Conservation (phyloP, 2,329 filamentous ascomycete species). For the Sclerotinia subarctica region DNA sequence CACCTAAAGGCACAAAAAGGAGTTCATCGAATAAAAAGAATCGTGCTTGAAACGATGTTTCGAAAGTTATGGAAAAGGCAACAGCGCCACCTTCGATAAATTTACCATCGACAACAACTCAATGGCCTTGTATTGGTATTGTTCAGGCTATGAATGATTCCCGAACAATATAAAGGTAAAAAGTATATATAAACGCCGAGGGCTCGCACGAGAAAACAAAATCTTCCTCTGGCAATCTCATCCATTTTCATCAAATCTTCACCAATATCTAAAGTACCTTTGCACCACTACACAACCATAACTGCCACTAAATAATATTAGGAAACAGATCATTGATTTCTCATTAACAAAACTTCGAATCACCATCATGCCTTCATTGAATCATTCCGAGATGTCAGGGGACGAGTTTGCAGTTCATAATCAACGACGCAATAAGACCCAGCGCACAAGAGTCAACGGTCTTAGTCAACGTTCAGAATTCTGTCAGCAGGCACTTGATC, state of each 20-base stretch:
- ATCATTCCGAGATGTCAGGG: too few species aligned
- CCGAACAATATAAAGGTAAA: background rate
- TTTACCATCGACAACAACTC: background rate
- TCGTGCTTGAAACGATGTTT: background rate
- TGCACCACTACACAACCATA: background rate
- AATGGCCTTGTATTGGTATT: too few species aligned
- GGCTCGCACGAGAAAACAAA: background rate
- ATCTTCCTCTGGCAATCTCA: background rate
- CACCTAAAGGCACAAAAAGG: background rate
- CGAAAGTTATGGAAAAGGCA: background rate
- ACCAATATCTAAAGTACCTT: too few species aligned
- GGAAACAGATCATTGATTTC: too few species aligned
- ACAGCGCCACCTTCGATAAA: background rate
- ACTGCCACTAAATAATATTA: too few species aligned
- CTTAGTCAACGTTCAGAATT: too few species aligned
- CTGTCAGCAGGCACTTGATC: too few species aligned
- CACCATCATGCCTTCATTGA: too few species aligned
- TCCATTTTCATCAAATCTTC: background rate
- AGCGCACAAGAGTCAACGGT: too few species aligned
- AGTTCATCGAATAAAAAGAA: background rate
- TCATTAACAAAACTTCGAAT: too few species aligned
- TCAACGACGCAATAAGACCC: background rate
- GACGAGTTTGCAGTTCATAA: too few species aligned
- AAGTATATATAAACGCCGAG: background rate
- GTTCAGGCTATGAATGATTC: too few species aligned